These are phyloP conservation scores for Apophysomyces variabilis DNA, from an alignment of 371 early-diverging fungal genomes.

Conservation along the genomic window DNA sequence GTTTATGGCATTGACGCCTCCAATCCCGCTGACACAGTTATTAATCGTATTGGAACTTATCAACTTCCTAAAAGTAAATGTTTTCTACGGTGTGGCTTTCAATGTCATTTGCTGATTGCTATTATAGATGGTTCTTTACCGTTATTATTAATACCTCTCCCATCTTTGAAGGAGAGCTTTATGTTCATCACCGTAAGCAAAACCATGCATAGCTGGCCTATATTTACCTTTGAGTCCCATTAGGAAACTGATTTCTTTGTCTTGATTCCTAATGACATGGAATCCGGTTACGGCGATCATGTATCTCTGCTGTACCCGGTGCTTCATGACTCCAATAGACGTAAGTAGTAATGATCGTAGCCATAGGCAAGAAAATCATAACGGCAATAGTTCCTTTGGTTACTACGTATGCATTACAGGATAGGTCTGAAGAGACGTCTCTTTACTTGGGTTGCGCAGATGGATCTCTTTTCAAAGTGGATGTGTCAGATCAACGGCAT, in stretches of 20 bases:
- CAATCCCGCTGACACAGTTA: constrained; percentile 25
- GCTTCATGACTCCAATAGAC: constrained; percentile 23
- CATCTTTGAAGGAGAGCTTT: constrained; percentile 35
- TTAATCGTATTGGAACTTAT: constrained; percentile 38
- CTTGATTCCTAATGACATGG: constrained; percentile 34
- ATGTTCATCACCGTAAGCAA: constrained; percentile 41
- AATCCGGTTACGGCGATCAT: constrained; percentile 43
- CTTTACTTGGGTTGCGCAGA: constrained; percentile 42
- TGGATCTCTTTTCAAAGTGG: constrained; percentile 33
- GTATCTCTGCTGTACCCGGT: constrained; percentile 31
- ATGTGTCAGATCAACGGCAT: constrained; percentile 9
- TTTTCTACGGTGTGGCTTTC: background rate
- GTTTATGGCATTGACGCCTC: constrained; percentile 42
- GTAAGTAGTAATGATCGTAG: constrained; percentile 10
- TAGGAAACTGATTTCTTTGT: constrained; percentile 25
- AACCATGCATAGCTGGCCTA: background rate
- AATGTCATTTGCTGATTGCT: background rate
- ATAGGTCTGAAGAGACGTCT: constrained; percentile 1
- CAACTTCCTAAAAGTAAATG: constrained; percentile 40
- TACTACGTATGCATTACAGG: constrained; percentile 29
- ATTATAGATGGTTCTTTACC: constrained; percentile 41
- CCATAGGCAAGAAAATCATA: background rate
- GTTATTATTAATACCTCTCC: constrained; percentile 39
- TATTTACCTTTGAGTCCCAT: background rate
- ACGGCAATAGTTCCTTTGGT: constrained; percentile 31